Conservation (phyloP, 2,329 filamentous ascomycete genomes). For the Colletotrichum incanum region DNA sequence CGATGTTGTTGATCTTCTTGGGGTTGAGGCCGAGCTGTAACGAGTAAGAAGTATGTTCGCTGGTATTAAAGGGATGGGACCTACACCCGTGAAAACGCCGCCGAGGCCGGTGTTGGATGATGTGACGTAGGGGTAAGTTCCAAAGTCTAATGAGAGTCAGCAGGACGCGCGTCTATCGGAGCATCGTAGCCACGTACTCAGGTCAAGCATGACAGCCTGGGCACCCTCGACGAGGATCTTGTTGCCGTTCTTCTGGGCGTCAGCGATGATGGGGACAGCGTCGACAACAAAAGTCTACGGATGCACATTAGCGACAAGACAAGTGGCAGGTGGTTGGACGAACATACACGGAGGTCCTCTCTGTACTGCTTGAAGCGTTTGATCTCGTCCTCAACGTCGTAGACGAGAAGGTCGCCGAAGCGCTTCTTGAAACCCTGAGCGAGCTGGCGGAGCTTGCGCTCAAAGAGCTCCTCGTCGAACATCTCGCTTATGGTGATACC, state of each 20-base stretch:
- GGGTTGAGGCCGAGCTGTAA: slow-evolving; percentile 69
- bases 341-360: slow-evolving; percentile 37
- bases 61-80: background rate
- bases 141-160: slow-evolving; percentile 55
- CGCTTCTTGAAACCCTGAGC: slow-evolving; percentile 76
- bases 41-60: background rate
- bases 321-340: too few relatives aligned
- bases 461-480: slow-evolving; percentile 77
- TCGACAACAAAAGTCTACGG: slow-evolving; percentile 71
- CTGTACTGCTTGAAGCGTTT: slow-evolving; percentile 43
- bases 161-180: background rate
- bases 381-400: slow-evolving; percentile 81
- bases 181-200: slow-evolving; percentile 48
- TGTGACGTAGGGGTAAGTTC: slow-evolving; percentile 66
- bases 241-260: slow-evolving; percentile 71
- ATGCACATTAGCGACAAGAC: background rate
- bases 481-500: slow-evolving; percentile 78
- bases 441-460: slow-evolving; percentile 75
- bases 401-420: slow-evolving; percentile 76
- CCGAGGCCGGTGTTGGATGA: slow-evolving; percentile 44
- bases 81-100: slow-evolving; percentile 42
- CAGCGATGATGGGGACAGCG: slow-evolving; percentile 74
- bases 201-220: slow-evolving; percentile 72
- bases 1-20: slow-evolving; percentile 70
- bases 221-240: slow-evolving; percentile 80